phyloP scores from a whole-genome alignment of 2,329 filamentous ascomycete species.

The Cercospora berteroae region DNA sequence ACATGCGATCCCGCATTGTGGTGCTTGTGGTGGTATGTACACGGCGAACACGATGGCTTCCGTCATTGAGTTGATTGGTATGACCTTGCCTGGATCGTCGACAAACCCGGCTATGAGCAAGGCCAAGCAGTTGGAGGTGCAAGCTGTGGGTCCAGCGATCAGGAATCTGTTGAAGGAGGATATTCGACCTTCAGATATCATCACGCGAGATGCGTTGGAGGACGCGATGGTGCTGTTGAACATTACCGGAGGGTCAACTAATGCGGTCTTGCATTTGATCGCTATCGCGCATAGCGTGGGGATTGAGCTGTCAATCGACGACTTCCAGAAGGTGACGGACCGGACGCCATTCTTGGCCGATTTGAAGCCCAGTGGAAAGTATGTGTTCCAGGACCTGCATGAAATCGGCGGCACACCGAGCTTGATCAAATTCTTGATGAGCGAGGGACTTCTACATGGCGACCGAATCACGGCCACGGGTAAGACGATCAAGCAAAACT shows the following conservation, averaged over 20 bases:
- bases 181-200: slow-evolving; percentile 50
- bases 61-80: slow-evolving; percentile 52
- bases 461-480: slow-evolving; percentile 52
- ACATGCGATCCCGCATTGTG: slow-evolving; percentile 80
- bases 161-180: slow-evolving; percentile 53
- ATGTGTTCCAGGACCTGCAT: slow-evolving; percentile 60
- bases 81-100: slow-evolving; percentile 52
- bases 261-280: slow-evolving; percentile 52
- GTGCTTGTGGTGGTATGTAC: slow-evolving; percentile 80
- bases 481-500: slow-evolving; percentile 51
- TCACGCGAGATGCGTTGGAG: slow-evolving; percentile 51
- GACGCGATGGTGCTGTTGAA: slow-evolving; percentile 54
- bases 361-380: slow-evolving; percentile 53
- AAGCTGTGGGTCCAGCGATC: slow-evolving; percentile 51
- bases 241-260: slow-evolving; percentile 52
- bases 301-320: slow-evolving; percentile 52
- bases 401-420: slow-evolving; percentile 52
- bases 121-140: slow-evolving; percentile 52
- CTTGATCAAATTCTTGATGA: slow-evolving; percentile 51
- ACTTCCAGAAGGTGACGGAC: slow-evolving; percentile 53
- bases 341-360: slow-evolving; percentile 52
- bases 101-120: slow-evolving; percentile 52
- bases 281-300: slow-evolving; percentile 53
- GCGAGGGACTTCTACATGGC: slow-evolving; percentile 50
- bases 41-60: slow-evolving; percentile 55